Percentiles rank a stretch among this genome's conserved stretches.
Conservation (phyloP, 805 yeast species). For the Candida cerambycidarum region DNA sequence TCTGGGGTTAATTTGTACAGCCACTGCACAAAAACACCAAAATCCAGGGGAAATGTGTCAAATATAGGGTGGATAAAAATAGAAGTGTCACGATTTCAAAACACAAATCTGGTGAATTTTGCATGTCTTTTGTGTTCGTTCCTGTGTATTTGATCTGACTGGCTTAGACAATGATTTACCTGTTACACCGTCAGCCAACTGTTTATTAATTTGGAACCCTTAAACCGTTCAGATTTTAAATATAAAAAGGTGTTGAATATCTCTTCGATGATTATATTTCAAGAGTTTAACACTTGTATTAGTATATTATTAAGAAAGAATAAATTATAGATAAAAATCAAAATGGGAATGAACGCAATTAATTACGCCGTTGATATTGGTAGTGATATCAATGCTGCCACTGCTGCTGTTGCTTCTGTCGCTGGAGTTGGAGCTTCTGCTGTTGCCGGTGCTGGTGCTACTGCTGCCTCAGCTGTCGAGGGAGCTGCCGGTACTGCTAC, state of each 20-base stretch:
- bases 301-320: constrained; percentile 2
- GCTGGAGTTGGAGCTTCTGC: constrained; percentile 16
- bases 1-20: constrained; percentile 2
- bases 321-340: too few species aligned
- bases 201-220: constrained; percentile 16
- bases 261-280: background rate
- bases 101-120: background rate
- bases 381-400: constrained; percentile 13
- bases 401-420: constrained; percentile 16
- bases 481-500: constrained; percentile 11
- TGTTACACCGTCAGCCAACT: constrained; percentile 8
- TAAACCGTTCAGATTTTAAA: background rate
- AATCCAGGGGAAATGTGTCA: constrained; percentile 1
- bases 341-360: constrained; percentile 34
- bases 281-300: constrained; percentile 6
- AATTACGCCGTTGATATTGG: constrained; percentile 23
- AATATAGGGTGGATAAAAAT: background rate
- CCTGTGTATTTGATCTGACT: background rate
- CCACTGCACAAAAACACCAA: background rate
- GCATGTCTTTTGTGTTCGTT: background rate
- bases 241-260: background rate
- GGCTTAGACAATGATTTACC: constrained; percentile 2
- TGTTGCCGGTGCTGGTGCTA: constrained; percentile 12
- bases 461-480: constrained; percentile 5
- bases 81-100: background rate